Base-by-base conservation (phyloP, 2,329 filamentous ascomycete species). In the Aspergillus piperis region DNA sequence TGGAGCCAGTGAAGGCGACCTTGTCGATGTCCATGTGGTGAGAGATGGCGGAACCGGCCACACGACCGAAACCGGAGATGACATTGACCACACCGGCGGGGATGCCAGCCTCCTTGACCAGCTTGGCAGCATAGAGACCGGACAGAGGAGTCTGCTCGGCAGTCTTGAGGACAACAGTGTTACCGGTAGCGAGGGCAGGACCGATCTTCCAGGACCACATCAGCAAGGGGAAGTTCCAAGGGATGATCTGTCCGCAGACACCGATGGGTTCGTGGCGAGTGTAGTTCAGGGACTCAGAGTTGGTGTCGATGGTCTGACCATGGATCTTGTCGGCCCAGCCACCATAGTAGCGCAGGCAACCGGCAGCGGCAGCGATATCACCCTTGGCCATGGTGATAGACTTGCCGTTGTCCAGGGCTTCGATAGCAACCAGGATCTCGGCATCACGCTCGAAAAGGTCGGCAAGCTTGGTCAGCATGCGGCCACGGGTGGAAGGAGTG, bases 281-380 rank as follows among this genome's bases (percentile, higher is more conserved):
- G 83, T 95, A 96, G 83, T 90, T 89, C 82, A 96, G 91, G 77
- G 88, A 90, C 67, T 92, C 89, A 58, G 86, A 84, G 71, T 84
- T 81, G 68, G 91, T 90, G 71, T 96, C 90, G 65, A 95, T 87
- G 64, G 92, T 91, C 84, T 93, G 92, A 78, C 92, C 92, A 81
- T 90, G 84, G 68, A 96, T 90, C 88, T 96, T 96, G 84, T 96
- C 96, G 91, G 83, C 95, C 89, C 90, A 96, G 65, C 92, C 92
- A 73, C 85, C 92, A 71, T 94, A 95, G 83, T 94, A 97, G 79
- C 92, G 87, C 73, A 96, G 77, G 81, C 86, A 90, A 73, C 83
- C 88, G 61, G 86, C 83, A 58, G 88, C 86, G 69, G 84, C 83
- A 61, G 77, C 81, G 51, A 96, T 85, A 71, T 97, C 93, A 63